Conservation (phyloP, 306 rosid species). For the Lagenaria siceraria region DNA sequence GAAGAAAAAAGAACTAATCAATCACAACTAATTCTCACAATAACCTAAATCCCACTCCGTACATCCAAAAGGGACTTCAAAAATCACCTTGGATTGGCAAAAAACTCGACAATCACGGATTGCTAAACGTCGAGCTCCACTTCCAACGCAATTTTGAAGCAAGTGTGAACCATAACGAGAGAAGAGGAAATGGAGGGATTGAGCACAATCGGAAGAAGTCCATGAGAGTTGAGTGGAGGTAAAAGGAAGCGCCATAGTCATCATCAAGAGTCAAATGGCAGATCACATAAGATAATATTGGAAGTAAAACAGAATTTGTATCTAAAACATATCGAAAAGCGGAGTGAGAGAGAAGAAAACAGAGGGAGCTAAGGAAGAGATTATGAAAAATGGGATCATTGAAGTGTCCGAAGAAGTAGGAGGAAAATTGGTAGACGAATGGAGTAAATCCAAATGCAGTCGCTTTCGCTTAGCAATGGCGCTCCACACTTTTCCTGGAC, state of each 20-base stretch:
- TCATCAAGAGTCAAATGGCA: background rate
- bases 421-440: background rate
- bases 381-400: background rate
- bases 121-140: conserved; percentile 8
- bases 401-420: background rate
- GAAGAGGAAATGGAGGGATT: conserved; percentile 14
- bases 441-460: background rate
- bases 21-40: background rate
- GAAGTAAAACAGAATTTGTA: background rate
- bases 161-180: conserved; percentile 1
- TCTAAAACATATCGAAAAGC: background rate
- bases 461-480: background rate
- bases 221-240: conserved; percentile 6
- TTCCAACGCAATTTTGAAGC: background rate
- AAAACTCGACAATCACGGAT: conserved; percentile 23
- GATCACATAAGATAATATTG: background rate
- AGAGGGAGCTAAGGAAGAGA: background rate
- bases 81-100: conserved; percentile 44
- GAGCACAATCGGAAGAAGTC: conserved; percentile 14
- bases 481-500: background rate
- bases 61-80: background rate
- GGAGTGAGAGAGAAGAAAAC: background rate
- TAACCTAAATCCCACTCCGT: background rate
- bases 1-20: background rate
- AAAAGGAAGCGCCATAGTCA: conserved; percentile 12